A percentile compares a stretch with the other conserved stretches of the same genome.
Evolutionary conservation across 2,329 filamentous ascomycete genomes (phyloP).

Genomic region (Phaeosphaeria sp.): DNA sequence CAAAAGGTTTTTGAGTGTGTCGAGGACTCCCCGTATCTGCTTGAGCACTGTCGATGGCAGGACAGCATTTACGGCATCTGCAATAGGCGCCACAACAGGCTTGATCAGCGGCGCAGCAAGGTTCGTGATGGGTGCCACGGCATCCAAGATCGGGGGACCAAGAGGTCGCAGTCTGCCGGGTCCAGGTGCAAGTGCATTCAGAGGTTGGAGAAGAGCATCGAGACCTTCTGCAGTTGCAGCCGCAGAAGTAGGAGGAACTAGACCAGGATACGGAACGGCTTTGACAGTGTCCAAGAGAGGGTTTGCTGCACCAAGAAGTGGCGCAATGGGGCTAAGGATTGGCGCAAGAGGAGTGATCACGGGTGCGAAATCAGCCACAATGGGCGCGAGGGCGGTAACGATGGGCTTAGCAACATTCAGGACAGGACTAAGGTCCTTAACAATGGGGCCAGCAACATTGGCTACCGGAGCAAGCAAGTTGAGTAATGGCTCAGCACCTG

Average conservation of each 20-base stretch:
- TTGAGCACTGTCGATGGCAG: neutral
- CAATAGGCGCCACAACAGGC: neutral
- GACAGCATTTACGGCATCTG: neutral
- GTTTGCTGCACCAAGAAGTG: neutral
- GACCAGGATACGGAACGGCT: neutral
- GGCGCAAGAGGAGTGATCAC: neutral
- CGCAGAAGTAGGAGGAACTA: too few species aligned
- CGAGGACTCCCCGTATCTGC: neutral
- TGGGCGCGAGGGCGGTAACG: neutral
- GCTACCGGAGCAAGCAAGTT: neutral
- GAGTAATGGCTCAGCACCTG: neutral
- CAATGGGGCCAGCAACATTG: neutral
- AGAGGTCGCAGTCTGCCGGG: neutral
- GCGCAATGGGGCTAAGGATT: neutral
- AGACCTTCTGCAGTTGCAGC: neutral
- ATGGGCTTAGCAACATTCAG: neutral
- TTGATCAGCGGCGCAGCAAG: neutral
- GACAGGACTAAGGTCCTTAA: neutral
- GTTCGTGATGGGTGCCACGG: neutral
- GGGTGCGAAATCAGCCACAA: neutral
- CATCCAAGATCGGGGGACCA: neutral
- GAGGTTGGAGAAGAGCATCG: neutral
- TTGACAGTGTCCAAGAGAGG: neutral
- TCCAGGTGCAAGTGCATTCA: neutral
- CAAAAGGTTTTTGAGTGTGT: neutral